Percentiles rank a stretch among this genome's conserved stretches.
phyloP scores from a whole-genome alignment of 306 rosid genomes.

The Fagus sylvatica region DNA sequence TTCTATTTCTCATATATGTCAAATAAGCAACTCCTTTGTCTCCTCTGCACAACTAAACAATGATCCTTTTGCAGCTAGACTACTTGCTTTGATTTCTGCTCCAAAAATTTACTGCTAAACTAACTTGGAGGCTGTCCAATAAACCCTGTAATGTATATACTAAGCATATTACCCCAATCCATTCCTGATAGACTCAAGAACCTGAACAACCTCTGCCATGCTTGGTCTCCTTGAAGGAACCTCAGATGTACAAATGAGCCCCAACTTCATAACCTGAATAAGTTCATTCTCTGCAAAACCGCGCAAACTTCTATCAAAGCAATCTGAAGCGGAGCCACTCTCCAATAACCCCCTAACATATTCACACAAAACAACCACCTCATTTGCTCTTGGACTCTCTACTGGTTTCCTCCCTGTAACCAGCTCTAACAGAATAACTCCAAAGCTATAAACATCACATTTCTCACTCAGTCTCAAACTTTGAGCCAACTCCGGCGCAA shows the following conservation, averaged over 20 bases:
- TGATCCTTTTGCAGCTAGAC: conserved; percentile 17
- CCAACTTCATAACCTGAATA: conserved; percentile 92
- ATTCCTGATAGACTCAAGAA: conserved; percentile 92
- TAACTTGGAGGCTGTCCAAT: conserved; percentile 1
- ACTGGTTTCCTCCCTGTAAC: conserved; percentile 97
- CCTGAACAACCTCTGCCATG: conserved; percentile 98
- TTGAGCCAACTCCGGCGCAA: conserved; percentile 96
- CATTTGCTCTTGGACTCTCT: conserved; percentile 77
- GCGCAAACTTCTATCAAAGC: conserved; percentile 74
- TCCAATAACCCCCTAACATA: conserved; percentile 77
- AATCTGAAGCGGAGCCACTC: conserved; percentile 73
- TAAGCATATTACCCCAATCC: conserved; percentile 59
- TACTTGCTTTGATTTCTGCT: conserved; percentile 17
- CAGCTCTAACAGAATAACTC: conserved; percentile 90
- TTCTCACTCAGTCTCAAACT: conserved; percentile 85
- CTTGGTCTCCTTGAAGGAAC: conserved; percentile 89
- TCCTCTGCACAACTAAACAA: conserved; percentile 24
- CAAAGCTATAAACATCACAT: conserved; percentile 93
- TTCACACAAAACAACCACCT: conserved; percentile 90
- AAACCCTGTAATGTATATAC: neutral
- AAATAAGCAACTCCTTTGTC: neutral
- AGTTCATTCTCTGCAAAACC: conserved; percentile 85
- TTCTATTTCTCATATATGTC: neutral
- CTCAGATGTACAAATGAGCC: conserved; percentile 83
- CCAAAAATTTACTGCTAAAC: conserved; percentile 15